Conservation (phyloP, 2,329 filamentous ascomycete species). For the Fonsecaea pugnacius region DNA sequence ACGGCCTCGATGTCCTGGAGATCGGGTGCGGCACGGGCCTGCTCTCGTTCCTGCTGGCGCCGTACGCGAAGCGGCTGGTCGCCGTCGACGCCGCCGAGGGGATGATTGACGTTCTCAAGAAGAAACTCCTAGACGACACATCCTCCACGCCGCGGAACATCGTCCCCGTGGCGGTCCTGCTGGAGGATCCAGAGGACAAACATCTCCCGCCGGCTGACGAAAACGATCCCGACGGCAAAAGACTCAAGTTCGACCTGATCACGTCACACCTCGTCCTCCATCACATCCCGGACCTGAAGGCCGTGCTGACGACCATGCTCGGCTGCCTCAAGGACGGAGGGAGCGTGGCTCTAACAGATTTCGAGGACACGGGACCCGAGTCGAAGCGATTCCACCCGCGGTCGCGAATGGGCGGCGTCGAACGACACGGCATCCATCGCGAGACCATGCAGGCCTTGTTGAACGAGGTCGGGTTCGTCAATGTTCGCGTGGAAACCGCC, state of each 20-base stretch:
- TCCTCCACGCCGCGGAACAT: slow-evolving; percentile 48
- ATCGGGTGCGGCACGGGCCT: slow-evolving; percentile 63
- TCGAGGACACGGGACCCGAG: slow-evolving; percentile 60
- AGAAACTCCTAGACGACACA: slow-evolving; percentile 46
- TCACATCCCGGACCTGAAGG: slow-evolving; percentile 55
- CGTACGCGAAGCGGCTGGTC: slow-evolving; percentile 53
- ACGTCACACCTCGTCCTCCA: slow-evolving; percentile 61
- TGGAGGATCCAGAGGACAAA: slow-evolving; percentile 57
- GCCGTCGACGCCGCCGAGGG: slow-evolving; percentile 60
- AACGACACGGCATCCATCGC: slow-evolving; percentile 57
- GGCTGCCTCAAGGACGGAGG: slow-evolving; percentile 56
- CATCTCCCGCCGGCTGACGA: slow-evolving; percentile 45
- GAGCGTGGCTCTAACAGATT: slow-evolving; percentile 60
- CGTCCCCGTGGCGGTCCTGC: slow-evolving; percentile 51
- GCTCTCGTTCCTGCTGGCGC: slow-evolving; percentile 56
- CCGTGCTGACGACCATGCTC: slow-evolving; percentile 53
- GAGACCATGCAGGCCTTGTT: slow-evolving; percentile 51
- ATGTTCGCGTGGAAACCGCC: slow-evolving; percentile 54
- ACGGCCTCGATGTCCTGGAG: slow-evolving; percentile 56
- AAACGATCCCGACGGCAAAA: slow-evolving; percentile 36
- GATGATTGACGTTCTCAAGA: slow-evolving; percentile 58
- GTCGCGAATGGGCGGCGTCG: slow-evolving; percentile 58
- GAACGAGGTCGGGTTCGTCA: slow-evolving; percentile 54
- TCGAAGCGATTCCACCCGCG: slow-evolving; percentile 59
- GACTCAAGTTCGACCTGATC: slow-evolving; percentile 57